These are phyloP conservation scores for Boletus bicolor DNA, from an alignment of 768 basidiomycete genomes.

Conservation along the genomic window DNA sequence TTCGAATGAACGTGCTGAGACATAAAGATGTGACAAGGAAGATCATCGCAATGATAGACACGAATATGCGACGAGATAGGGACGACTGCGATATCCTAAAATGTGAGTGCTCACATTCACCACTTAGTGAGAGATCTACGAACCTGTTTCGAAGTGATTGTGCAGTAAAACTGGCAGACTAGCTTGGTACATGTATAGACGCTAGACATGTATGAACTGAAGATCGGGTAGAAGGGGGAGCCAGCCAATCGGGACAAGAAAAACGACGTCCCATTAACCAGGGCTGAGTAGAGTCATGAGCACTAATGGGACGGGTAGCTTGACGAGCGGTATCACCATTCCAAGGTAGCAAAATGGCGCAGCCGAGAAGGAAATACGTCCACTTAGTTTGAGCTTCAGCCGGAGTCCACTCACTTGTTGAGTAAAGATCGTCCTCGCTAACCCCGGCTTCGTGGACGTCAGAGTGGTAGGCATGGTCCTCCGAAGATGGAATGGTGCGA, in stretches of 20 bases:
- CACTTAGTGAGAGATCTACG: background rate
- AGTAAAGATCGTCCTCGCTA: background rate
- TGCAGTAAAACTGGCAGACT: background rate
- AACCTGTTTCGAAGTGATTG: background rate
- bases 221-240: background rate
- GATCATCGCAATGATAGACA: background rate
- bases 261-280: background rate
- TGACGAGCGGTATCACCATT: background rate
- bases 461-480: background rate
- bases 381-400: background rate
- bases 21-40: background rate
- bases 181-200: background rate
- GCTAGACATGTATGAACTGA: background rate
- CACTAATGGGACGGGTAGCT: background rate
- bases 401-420: background rate
- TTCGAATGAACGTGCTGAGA: background rate
- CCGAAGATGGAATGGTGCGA: background rate
- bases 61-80: background rate
- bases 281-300: background rate
- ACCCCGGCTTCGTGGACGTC: background rate
- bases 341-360: background rate
- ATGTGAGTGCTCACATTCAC: background rate
- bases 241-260: background rate
- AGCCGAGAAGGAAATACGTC: slow-evolving; percentile 1
- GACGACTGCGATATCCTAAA: background rate